Conservation (phyloP, 768 basidiomycete genomes). For the Sutorius australiensis region DNA sequence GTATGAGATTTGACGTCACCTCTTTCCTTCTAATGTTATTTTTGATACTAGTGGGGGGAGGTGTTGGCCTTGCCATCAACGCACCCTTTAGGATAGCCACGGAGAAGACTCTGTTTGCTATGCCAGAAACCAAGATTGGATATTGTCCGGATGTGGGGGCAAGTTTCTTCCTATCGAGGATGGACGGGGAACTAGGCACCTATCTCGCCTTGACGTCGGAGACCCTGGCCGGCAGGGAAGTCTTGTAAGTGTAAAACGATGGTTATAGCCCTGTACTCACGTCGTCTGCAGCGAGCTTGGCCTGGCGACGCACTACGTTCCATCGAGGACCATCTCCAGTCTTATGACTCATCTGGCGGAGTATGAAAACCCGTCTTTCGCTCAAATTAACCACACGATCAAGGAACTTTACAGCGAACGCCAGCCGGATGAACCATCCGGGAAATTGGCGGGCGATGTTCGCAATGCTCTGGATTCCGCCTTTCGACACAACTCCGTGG, state of each 20-base stretch:
- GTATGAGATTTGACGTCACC: constrained; percentile 26
- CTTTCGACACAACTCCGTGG: constrained; percentile 69
- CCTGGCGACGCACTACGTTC: constrained; percentile 90
- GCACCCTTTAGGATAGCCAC: constrained; percentile 93
- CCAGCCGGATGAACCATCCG: constrained; percentile 49
- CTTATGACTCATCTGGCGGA: constrained; percentile 65
- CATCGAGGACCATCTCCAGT: constrained; percentile 67
- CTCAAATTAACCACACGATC: constrained; percentile 65
- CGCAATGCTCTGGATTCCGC: constrained; percentile 78
- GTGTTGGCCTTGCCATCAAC: constrained; percentile 79
- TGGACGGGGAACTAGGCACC: constrained; percentile 92
- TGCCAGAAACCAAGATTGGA: constrained; percentile 96
- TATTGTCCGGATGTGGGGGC: constrained; percentile 93
- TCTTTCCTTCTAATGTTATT: constrained; percentile 1
- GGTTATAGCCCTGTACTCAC: constrained; percentile 10
- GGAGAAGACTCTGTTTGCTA: constrained; percentile 85
- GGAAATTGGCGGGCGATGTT: constrained; percentile 53
- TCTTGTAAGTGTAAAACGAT: constrained; percentile 59
- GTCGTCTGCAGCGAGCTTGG: constrained; percentile 68
- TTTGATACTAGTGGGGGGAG: constrained; percentile 78
- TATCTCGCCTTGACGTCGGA: constrained; percentile 87
- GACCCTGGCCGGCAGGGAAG: constrained; percentile 69
- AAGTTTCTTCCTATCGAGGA: constrained; percentile 79
- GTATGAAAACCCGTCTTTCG: constrained; percentile 33
- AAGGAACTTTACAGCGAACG: constrained; percentile 59